A percentile compares a stretch with the other conserved stretches of the same genome.
These are phyloP conservation scores for Aegilops tauschii DNA, from an alignment of 176 grass and related monocot species.

Conservation along the genomic window DNA sequence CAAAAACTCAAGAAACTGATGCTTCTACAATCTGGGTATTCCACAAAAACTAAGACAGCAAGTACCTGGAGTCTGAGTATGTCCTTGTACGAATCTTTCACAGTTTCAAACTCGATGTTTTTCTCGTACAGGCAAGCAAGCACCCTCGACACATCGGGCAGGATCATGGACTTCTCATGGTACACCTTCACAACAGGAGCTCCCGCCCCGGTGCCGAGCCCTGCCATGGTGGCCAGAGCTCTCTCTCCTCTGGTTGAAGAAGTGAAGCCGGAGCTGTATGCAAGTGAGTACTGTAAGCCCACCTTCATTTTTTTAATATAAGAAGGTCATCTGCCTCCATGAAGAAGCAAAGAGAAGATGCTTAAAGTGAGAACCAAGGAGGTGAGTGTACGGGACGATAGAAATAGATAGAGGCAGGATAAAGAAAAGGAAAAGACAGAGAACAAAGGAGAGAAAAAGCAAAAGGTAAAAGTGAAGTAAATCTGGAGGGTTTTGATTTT, in stretches of 20 bases:
- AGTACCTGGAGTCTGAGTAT: constrained; percentile 82
- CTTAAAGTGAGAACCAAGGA: constrained; percentile 35
- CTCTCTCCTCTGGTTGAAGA: constrained; percentile 22
- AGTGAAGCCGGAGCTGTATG: constrained; percentile 4
- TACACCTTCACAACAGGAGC: constrained; percentile 58
- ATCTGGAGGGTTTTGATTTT: constrained; percentile 16
- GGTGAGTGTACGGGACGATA: neutral
- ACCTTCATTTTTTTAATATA: constrained; percentile 45
- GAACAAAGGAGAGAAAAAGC: constrained; percentile 21
- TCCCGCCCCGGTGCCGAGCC: constrained; percentile 28
- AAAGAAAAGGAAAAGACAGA: constrained; percentile 44
- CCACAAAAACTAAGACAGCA: neutral
- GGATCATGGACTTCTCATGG: constrained; percentile 58
- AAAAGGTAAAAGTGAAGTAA: constrained; percentile 42
- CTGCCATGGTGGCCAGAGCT: constrained; percentile 49
- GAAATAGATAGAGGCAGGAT: constrained; percentile 8
- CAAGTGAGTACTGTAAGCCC: constrained; percentile 11
- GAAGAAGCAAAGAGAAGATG: constrained; percentile 88
- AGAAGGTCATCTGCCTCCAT: constrained; percentile 37
- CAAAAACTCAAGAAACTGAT: constrained; percentile 11
- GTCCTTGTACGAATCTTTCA: constrained; percentile 42
- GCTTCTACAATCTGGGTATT: neutral
- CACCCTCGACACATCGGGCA: constrained; percentile 80
- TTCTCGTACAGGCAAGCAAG: constrained; percentile 87
- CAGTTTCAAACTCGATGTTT: constrained; percentile 51